These are phyloP conservation scores for Fusarium duplospermum DNA, from an alignment of 2,329 filamentous ascomycete genomes.

Conservation along the genomic window DNA sequence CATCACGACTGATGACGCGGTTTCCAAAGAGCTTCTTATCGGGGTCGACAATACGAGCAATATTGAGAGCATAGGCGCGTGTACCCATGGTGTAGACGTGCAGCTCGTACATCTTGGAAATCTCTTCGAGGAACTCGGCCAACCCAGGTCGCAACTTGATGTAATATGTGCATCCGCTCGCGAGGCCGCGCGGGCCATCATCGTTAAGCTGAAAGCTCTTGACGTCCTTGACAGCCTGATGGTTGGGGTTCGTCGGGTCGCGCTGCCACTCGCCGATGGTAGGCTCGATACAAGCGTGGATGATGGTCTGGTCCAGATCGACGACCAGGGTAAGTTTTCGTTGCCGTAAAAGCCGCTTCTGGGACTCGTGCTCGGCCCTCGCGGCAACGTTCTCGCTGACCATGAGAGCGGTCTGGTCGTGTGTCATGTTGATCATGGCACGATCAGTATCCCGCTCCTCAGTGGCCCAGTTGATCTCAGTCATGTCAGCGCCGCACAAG, in stretches of 20 bases:
- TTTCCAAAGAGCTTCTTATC: constrained; percentile 91
- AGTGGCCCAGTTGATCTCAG: constrained; percentile 85
- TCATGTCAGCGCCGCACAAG: constrained; percentile 97
- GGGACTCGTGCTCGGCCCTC: constrained; percentile 85
- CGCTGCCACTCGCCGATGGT: constrained; percentile 96
- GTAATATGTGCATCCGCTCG: constrained; percentile 91
- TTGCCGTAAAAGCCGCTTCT: constrained; percentile 81
- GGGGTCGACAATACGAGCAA: constrained; percentile 93
- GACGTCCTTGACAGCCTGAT: constrained; percentile 90
- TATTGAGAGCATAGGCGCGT: constrained; percentile 91
- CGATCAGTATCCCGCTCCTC: constrained; percentile 83
- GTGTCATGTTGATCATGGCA: constrained; percentile 93
- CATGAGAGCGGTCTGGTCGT: constrained; percentile 88
- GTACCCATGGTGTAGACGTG: constrained; percentile 99
- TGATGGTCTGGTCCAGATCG: constrained; percentile 97
- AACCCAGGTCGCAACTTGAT: constrained; percentile 96
- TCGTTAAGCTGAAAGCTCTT: constrained; percentile 89
- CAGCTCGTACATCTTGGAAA: constrained; percentile 88
- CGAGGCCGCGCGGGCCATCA: constrained; percentile 77
- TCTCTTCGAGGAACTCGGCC: constrained; percentile 79
- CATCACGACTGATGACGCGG: constrained; percentile 94
- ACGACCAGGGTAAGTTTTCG: constrained; percentile 94
- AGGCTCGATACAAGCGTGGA: constrained; percentile 96
- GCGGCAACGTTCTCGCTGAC: constrained; percentile 86
- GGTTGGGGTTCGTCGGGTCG: constrained; percentile 89